Evolutionary conservation across 2,329 filamentous ascomycete genomes (phyloP), one percentile per base, ranked within the genome.

Genomic region (Verticillium tricorpus): DNA sequence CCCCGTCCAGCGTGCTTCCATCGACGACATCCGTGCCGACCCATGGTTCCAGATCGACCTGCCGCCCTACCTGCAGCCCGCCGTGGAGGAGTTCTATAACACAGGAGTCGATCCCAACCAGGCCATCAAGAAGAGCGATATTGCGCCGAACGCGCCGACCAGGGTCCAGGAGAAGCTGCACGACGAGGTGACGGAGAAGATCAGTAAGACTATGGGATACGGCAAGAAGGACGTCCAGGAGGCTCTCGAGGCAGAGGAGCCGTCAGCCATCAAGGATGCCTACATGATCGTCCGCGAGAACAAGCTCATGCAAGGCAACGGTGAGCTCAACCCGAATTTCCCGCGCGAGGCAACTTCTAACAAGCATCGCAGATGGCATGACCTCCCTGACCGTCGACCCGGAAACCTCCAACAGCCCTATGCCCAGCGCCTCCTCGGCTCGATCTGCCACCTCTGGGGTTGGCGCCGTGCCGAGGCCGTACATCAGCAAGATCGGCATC

Each of bases 251-350:
- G 93, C 92, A 61, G 88, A 95, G 60, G 95, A 99, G 74, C 95
- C 95, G 14, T 98, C 93, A 62, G 93, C 95, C 12, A 97, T 99
- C 81, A 99, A 99, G 78, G 95, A 99, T 77, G 95, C 95, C 1
- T 99, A 98, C 78, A 89, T 97, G 77, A 99, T 99, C 74, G 92
- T 99, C 31, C 88, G 94, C 60, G 95, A 99, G 76, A 98, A 98
- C 73, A 95, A 97, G 75, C 85, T 98, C 73, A 98, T 98, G 93
- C 91, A 93, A 74, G 89, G 89, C 61, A 96, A 93, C 74, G 93
- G 92, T 96, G 81, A 86, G 91, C 87, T 57, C 25, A 8, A 32
- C 37, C 22, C 31, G 35, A 55, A 54, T 28, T 28, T 52, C 17
- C 31, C 34, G 3, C 15, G 11, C 25, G 12, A 17, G 40, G 54